Conservation (phyloP, 2,329 filamentous ascomycete species). For the Mollisia scopiformis region DNA sequence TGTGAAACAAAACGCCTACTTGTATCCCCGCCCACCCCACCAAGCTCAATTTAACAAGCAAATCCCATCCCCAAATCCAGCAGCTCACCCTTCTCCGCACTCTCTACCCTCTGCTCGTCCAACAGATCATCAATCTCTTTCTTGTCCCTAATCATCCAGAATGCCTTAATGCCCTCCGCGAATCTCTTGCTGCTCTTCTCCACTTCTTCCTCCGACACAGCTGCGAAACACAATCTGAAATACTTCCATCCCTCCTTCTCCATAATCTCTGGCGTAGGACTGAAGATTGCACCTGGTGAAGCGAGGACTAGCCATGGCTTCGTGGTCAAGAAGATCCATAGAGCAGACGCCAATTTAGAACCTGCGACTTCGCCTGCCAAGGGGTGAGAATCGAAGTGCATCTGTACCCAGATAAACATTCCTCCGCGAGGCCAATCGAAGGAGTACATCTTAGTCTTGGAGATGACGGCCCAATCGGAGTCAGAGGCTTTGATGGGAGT, state of each 20-base stretch:
- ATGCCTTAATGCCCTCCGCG: slow-evolving; percentile 68
- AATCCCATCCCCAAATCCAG: slow-evolving; percentile 28
- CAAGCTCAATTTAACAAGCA: slow-evolving; percentile 25
- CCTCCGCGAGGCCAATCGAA: slow-evolving; percentile 83
- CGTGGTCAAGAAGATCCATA: slow-evolving; percentile 73
- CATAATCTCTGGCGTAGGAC: slow-evolving; percentile 62
- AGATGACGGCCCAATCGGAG: slow-evolving; percentile 74
- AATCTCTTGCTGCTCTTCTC: slow-evolving; percentile 64
- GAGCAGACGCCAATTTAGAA: slow-evolving; percentile 60
- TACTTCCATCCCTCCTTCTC: slow-evolving; percentile 68
- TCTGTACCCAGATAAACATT: slow-evolving; percentile 87
- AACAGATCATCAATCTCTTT: slow-evolving; percentile 62
- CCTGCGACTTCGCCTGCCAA: slow-evolving; percentile 60
- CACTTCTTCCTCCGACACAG: slow-evolving; percentile 74
- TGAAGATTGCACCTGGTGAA: slow-evolving; percentile 75
- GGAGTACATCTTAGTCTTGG: slow-evolving; percentile 72
- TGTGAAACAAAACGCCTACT: background rate
- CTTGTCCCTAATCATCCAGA: slow-evolving; percentile 75
- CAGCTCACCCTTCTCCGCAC: slow-evolving; percentile 18
- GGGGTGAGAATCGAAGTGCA: slow-evolving; percentile 75
- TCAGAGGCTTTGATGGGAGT: slow-evolving; percentile 56
- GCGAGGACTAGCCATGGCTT: slow-evolving; percentile 72
- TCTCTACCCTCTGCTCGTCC: slow-evolving; percentile 2
- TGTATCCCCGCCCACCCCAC: background rate
- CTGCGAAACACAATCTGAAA: slow-evolving; percentile 82